These are phyloP conservation scores for Hyphopichia khmerensis DNA, from an alignment of 1,139 yeast species.

Conservation along the genomic window DNA sequence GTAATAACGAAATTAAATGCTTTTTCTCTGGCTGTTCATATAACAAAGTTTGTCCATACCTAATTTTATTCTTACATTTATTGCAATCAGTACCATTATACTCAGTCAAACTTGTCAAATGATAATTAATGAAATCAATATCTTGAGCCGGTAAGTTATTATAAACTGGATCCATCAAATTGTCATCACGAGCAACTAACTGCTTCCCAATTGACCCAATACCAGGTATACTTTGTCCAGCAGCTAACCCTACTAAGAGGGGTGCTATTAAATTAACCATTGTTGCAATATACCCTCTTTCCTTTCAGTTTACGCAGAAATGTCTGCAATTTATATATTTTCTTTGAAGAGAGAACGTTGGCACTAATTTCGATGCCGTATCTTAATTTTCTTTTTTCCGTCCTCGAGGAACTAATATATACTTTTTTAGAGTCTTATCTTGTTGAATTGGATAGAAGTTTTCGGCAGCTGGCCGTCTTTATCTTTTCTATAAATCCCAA, in stretches of 20 bases:
- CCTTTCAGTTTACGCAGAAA: too few species aligned
- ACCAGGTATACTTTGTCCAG: constrained; percentile 21
- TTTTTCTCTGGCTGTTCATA: constrained; percentile 30
- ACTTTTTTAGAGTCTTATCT: too few species aligned
- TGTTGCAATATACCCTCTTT: too few species aligned
- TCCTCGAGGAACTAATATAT: too few species aligned
- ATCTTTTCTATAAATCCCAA: too few species aligned
- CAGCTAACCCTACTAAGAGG: neutral
- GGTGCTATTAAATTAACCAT: neutral
- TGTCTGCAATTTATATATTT: too few species aligned
- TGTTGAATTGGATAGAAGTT: too few species aligned
- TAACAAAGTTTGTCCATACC: constrained; percentile 27
- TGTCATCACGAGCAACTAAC: constrained; percentile 15
- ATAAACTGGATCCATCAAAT: constrained; percentile 24
- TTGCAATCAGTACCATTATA: constrained; percentile 35
- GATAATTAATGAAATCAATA: constrained; percentile 29
- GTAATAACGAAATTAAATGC: constrained; percentile 35
- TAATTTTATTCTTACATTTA: constrained; percentile 35
- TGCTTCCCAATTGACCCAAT: constrained; percentile 16
- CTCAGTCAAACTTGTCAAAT: constrained; percentile 21
- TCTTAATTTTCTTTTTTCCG: too few species aligned
- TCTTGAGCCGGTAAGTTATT: constrained; percentile 24
- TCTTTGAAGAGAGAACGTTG: too few species aligned
- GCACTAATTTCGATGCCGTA: too few species aligned
- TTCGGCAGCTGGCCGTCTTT: too few species aligned